Evolutionary conservation across 1,284 basidiomycete genomes (phyloP).

Genomic region (Leccinum huronense): DNA sequence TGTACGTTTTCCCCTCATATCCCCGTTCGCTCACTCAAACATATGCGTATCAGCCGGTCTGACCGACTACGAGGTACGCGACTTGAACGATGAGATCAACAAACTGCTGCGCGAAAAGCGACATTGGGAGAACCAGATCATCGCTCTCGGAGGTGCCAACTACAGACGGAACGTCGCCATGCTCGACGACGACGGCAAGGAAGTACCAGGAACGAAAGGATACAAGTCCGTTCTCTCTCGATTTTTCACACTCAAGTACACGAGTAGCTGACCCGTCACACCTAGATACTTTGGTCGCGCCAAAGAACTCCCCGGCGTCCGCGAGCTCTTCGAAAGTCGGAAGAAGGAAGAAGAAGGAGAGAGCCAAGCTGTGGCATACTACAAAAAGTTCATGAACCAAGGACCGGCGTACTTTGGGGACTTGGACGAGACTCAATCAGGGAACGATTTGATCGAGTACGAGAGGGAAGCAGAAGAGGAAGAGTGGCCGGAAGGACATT

Average conservation of each 20-base stretch:
- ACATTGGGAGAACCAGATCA: slow-evolving; percentile 98
- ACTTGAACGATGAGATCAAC: slow-evolving; percentile 94
- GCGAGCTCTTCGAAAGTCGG: slow-evolving; percentile 86
- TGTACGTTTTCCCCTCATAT: slow-evolving; percentile 48
- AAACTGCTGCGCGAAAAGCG: slow-evolving; percentile 91
- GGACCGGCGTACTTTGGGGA: slow-evolving; percentile 92
- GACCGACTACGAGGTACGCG: slow-evolving; percentile 95
- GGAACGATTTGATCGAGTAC: slow-evolving; percentile 68
- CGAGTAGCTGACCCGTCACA: neutral
- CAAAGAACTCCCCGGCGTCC: slow-evolving; percentile 93
- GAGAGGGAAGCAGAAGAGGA: slow-evolving; percentile 74
- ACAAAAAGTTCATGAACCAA: slow-evolving; percentile 88
- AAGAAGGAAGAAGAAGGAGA: slow-evolving; percentile 85
- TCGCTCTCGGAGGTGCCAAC: slow-evolving; percentile 93
- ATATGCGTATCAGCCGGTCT: slow-evolving; percentile 64
- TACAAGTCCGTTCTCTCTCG: slow-evolving; percentile 75
- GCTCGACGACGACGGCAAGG: slow-evolving; percentile 91
- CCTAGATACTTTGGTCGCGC: slow-evolving; percentile 94
- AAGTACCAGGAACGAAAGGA: slow-evolving; percentile 95
- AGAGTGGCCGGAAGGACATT: slow-evolving; percentile 75
- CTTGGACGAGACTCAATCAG: slow-evolving; percentile 64
- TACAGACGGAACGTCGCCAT: slow-evolving; percentile 90
- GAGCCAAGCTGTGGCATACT: slow-evolving; percentile 72
- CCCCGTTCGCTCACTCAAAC: neutral
- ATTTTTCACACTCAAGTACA: neutral